These are phyloP conservation scores for Oidiodendron maius DNA, from an alignment of 495 filamentous ascomycete species.

Conservation along the genomic window DNA sequence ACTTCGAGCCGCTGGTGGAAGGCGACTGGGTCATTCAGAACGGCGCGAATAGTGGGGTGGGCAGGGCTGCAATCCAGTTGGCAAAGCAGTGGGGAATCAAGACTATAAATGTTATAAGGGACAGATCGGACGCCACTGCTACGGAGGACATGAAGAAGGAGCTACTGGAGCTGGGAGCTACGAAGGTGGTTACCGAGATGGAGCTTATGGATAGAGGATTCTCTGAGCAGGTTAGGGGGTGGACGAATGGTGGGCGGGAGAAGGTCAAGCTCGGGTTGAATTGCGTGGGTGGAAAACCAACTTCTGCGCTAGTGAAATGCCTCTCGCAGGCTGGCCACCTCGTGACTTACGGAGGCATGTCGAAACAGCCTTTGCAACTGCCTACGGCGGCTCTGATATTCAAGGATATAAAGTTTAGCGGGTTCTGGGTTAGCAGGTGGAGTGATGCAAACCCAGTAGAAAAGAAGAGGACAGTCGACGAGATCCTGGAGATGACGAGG, in stretches of 20 bases:
- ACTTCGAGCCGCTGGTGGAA: constrained; percentile 63
- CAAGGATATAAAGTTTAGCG: constrained; percentile 77
- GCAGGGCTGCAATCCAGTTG: constrained; percentile 81
- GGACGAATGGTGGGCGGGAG: constrained; percentile 63
- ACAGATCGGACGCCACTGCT: constrained; percentile 52
- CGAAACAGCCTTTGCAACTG: constrained; percentile 70
- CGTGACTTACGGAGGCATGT: constrained; percentile 96
- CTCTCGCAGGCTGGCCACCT: constrained; percentile 62
- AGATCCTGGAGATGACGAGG: constrained; percentile 70
- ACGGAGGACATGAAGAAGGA: constrained; percentile 66
- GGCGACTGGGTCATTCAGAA: constrained; percentile 95
- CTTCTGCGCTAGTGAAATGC: constrained; percentile 62
- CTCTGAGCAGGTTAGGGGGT: constrained; percentile 53
- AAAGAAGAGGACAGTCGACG: constrained; percentile 72
- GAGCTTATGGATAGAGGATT: constrained; percentile 60
- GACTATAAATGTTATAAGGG: constrained; percentile 79
- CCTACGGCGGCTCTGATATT: constrained; percentile 83
- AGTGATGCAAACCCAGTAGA: constrained; percentile 65
- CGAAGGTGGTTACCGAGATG: constrained; percentile 74
- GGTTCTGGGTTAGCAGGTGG: constrained; percentile 95
- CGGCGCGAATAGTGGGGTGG: constrained; percentile 89
- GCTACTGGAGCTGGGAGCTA: constrained; percentile 64
- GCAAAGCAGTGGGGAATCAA: constrained; percentile 77
- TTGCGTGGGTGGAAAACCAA: constrained; percentile 88
- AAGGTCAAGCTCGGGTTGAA: constrained; percentile 75